Evolutionary conservation across 2,329 filamentous ascomycete species (phyloP).

Genomic region (Aspergillus eucalypticola): DNA sequence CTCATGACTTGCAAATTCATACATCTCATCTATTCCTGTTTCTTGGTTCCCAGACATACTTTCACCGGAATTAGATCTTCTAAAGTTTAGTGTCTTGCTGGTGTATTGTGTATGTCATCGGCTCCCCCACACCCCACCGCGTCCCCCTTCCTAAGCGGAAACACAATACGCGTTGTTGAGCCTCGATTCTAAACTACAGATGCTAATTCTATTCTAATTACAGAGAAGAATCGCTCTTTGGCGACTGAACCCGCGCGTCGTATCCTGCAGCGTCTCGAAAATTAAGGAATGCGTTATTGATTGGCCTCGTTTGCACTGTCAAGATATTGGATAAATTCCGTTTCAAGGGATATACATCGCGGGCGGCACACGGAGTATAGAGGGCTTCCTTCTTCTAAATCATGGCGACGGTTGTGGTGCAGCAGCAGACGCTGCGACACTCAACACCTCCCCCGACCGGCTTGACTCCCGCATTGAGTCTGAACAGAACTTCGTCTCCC

Average conservation of each 20-base stretch:
- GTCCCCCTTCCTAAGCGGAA: background rate
- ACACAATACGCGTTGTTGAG: slow-evolving; percentile 6
- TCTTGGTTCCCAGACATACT: background rate
- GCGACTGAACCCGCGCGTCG: background rate
- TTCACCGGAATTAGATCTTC: background rate
- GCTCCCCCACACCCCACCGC: background rate
- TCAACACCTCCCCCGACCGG: slow-evolving; percentile 52
- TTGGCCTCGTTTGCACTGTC: slow-evolving; percentile 3
- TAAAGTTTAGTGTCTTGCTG: background rate
- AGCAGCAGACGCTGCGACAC: slow-evolving; percentile 47
- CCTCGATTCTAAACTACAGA: background rate
- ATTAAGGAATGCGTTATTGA: slow-evolving; percentile 22
- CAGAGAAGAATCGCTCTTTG: background rate
- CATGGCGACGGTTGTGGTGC: slow-evolving; percentile 52
- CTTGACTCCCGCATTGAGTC: slow-evolving; percentile 53
- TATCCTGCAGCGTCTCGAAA: slow-evolving; percentile 7
- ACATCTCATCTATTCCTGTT: background rate
- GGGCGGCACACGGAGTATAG: background rate
- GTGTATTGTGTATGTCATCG: slow-evolving; percentile 1
- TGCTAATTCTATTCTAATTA: background rate
- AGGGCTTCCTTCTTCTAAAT: background rate
- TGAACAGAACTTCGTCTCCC: slow-evolving; percentile 62
- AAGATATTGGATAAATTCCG: slow-evolving; percentile 2
- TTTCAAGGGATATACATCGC: background rate
- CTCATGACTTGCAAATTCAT: background rate